These are phyloP conservation scores for Cyclostephanos invisitatus DNA, from an alignment of 108 stramenopile genomes.

Conservation along the genomic window DNA sequence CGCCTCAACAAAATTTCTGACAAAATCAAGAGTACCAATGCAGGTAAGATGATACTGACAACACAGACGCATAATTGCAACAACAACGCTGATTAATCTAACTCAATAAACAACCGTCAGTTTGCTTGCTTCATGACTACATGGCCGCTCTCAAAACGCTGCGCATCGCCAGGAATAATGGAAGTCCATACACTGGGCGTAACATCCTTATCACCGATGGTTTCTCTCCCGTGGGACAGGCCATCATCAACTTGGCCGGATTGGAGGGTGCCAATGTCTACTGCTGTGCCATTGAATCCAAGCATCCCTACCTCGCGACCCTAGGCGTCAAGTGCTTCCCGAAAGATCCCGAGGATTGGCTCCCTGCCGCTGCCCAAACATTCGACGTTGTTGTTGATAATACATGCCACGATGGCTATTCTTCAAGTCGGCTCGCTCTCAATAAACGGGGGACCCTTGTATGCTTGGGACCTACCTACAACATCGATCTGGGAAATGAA, in stretches of 20 bases:
- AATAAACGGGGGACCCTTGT: constrained; percentile 52
- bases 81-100: no score
- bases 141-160: constrained; percentile 74
- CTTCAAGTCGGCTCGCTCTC: constrained; percentile 49
- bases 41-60: constrained; percentile 11
- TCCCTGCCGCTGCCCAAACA: constrained; percentile 46
- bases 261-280: constrained; percentile 62
- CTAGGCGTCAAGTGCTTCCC: constrained; percentile 59
- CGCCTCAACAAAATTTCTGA: constrained; percentile 60
- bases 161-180: constrained; percentile 51
- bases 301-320: constrained; percentile 49
- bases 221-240: constrained; percentile 61
- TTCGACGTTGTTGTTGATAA: constrained; percentile 76
- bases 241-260: constrained; percentile 59
- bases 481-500: constrained; percentile 22
- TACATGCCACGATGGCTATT: constrained; percentile 50
- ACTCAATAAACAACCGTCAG: neutral
- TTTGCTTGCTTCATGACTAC: constrained; percentile 74
- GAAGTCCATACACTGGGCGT: constrained; percentile 53
- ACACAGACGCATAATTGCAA: neutral
- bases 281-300: constrained; percentile 53
- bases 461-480: constrained; percentile 39
- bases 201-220: constrained; percentile 73
- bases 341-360: constrained; percentile 52
- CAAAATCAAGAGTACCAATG: constrained; percentile 52